These are phyloP conservation scores for Pichia sp. DNA, from an alignment of 1,139 yeast species.

Conservation along the genomic window DNA sequence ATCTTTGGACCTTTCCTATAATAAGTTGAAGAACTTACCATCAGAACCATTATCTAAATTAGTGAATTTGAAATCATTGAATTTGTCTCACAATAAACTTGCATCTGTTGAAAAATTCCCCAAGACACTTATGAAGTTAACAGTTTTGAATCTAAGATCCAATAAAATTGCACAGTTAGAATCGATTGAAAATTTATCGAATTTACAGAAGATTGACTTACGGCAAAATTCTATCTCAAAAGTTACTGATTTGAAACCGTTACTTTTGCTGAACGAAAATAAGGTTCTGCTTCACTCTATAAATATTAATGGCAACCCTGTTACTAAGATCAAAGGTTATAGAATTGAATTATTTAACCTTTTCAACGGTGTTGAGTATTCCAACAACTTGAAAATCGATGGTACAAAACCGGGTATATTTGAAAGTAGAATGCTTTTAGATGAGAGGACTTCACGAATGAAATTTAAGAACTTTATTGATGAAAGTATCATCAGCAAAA, in stretches of 20 bases:
- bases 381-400: constrained; percentile 45
- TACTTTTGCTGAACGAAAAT: constrained; percentile 27
- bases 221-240: constrained; percentile 43
- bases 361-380: constrained; percentile 45
- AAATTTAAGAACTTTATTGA: constrained; percentile 39
- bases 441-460: constrained; percentile 40
- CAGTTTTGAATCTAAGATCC: constrained; percentile 49
- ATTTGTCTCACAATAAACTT: constrained; percentile 49
- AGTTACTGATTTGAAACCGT: constrained; percentile 31
- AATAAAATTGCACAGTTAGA: constrained; percentile 40
- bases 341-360: constrained; percentile 48
- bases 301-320: constrained; percentile 36
- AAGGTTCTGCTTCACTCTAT: constrained; percentile 21
- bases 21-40: constrained; percentile 44
- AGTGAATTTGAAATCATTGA: constrained; percentile 43
- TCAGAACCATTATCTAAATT: constrained; percentile 43
- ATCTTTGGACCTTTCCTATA: constrained; percentile 52
- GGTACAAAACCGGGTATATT: constrained; percentile 60
- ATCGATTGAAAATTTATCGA: constrained; percentile 41
- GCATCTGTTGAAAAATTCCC: constrained; percentile 37
- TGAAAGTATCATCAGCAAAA: constrained; percentile 27
- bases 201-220: constrained; percentile 50
- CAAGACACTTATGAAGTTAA: constrained; percentile 32
- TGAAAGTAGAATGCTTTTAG: constrained; percentile 49
- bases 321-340: constrained; percentile 37